Conservation (phyloP, 805 yeast genomes). For the Saturnispora besseyi region DNA sequence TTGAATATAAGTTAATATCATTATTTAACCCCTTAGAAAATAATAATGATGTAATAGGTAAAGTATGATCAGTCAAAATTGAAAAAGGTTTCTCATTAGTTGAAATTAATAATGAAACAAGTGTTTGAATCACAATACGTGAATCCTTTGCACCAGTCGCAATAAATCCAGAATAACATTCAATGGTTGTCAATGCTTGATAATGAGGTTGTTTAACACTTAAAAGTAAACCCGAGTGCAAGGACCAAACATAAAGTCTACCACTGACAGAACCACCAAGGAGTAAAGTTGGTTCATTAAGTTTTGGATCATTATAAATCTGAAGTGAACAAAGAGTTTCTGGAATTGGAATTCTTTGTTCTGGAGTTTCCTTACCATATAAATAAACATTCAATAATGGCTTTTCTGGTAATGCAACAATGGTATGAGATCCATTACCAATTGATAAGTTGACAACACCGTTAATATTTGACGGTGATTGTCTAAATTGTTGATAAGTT, state of each 20-base stretch:
- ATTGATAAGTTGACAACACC: slow-evolving; percentile 41
- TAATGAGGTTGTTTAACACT: slow-evolving; percentile 76
- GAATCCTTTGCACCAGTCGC: slow-evolving; percentile 79
- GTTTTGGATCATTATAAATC: slow-evolving; percentile 13
- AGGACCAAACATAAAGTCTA: slow-evolving; percentile 75
- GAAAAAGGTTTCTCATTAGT: slow-evolving; percentile 45
- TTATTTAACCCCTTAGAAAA: slow-evolving; percentile 40
- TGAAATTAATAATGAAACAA: slow-evolving; percentile 29
- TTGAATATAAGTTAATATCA: slow-evolving; percentile 59
- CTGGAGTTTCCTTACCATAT: slow-evolving; percentile 60
- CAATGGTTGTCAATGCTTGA: slow-evolving; percentile 56
- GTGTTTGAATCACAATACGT: slow-evolving; percentile 53
- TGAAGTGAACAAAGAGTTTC: slow-evolving; percentile 59
- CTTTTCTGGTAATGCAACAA: slow-evolving; percentile 59
- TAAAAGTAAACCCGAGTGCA: slow-evolving; percentile 64
- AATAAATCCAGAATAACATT: slow-evolving; percentile 55
- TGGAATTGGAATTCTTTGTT: slow-evolving; percentile 78
- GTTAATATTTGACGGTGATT: slow-evolving; percentile 38
- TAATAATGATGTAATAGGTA: slow-evolving; percentile 34
- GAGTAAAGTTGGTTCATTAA: slow-evolving; percentile 39
- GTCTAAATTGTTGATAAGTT: slow-evolving; percentile 42
- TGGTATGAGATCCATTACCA: slow-evolving; percentile 41
- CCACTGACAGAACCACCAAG: slow-evolving; percentile 75
- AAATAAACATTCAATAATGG: slow-evolving; percentile 69
- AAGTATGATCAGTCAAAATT: slow-evolving; percentile 53